Conservation (phyloP, 2,329 filamentous ascomycete genomes). For the Phoma sp. region DNA sequence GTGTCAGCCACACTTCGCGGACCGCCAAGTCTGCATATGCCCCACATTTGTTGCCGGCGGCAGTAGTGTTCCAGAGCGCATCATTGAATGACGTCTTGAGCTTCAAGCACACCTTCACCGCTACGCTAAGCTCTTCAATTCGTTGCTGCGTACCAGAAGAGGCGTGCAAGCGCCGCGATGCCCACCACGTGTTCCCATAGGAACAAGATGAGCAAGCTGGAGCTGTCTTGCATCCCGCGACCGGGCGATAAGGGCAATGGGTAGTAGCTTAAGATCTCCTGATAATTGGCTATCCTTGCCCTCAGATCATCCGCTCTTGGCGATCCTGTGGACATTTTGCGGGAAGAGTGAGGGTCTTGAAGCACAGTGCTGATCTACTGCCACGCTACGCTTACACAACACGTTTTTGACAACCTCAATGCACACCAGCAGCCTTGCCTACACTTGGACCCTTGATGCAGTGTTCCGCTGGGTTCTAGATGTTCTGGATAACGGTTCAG, state of each 20-base stretch:
- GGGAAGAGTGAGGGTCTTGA: constrained; percentile 4
- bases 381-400: constrained; percentile 3
- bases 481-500: background rate
- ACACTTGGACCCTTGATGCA: background rate
- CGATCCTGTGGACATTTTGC: constrained; percentile 17
- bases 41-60: constrained; percentile 6
- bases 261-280: background rate
- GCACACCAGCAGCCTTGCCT: constrained; percentile 5
- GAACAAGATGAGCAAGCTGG: background rate
- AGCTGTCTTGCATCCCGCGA: background rate
- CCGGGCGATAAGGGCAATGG: background rate
- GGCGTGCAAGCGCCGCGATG: background rate
- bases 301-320: constrained; percentile 23
- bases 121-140: constrained; percentile 6
- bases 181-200: constrained; percentile 2
- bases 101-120: background rate
- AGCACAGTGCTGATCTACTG: constrained; percentile 6
- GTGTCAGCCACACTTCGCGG: constrained; percentile 14
- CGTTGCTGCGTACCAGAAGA: background rate
- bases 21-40: background rate
- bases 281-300: constrained; percentile 15
- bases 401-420: background rate
- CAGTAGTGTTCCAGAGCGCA: constrained; percentile 13
- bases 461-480: background rate
- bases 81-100: constrained; percentile 11